Evolutionary conservation across 371 early-diverging fungal species (phyloP).

Genomic region (Mucor piriformis): DNA sequence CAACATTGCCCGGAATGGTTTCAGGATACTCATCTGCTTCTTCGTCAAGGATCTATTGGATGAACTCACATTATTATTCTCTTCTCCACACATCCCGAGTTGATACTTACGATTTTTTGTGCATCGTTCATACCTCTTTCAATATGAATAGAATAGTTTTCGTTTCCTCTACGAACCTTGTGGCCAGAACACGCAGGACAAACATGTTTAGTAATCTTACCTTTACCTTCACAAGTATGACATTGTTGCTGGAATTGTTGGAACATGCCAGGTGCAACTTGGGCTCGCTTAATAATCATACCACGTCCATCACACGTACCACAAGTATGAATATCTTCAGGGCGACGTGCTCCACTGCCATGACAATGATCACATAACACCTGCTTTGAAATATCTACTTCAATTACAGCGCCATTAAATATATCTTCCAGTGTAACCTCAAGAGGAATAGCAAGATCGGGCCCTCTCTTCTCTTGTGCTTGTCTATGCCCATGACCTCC

Average conservation of each 20-base stretch:
- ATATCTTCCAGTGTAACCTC: slow-evolving; percentile 89
- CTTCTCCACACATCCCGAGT: too few relatives aligned
- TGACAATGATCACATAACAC: slow-evolving; percentile 91
- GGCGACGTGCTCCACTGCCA: slow-evolving; percentile 88
- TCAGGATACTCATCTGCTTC: slow-evolving; percentile 95
- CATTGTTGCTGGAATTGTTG: slow-evolving; percentile 95
- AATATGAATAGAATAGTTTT: slow-evolving; percentile 78
- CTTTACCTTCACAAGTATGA: slow-evolving; percentile 88
- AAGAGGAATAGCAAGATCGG: slow-evolving; percentile 74
- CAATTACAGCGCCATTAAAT: slow-evolving; percentile 80
- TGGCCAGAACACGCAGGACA: slow-evolving; percentile 87
- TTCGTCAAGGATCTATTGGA: slow-evolving; percentile 65
- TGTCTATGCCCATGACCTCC: slow-evolving; percentile 44
- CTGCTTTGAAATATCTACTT: slow-evolving; percentile 91
- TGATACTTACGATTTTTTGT: slow-evolving; percentile 65
- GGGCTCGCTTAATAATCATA: slow-evolving; percentile 77
- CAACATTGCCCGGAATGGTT: slow-evolving; percentile 82
- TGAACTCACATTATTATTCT: too few relatives aligned
- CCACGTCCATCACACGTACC: slow-evolving; percentile 81
- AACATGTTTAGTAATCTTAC: slow-evolving; percentile 76
- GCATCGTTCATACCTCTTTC: slow-evolving; percentile 90
- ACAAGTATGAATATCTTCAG: slow-evolving; percentile 86
- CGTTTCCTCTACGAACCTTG: slow-evolving; percentile 84
- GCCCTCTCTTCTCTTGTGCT: slow-evolving; percentile 77
- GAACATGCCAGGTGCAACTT: slow-evolving; percentile 90